Conservation (phyloP, 257 asterid species). For the Forsythia viridissima region DNA sequence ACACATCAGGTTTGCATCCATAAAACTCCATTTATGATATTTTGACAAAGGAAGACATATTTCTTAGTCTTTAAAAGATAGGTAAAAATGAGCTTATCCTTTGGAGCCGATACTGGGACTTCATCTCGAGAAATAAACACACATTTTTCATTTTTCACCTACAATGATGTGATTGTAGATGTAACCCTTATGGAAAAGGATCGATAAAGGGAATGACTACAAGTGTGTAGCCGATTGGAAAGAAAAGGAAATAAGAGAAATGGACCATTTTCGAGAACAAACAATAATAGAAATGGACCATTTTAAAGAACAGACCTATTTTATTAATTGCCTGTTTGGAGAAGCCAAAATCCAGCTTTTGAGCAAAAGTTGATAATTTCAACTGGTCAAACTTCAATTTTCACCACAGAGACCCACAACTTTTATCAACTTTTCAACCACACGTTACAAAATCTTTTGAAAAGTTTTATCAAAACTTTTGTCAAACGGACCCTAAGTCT, state of each 20-base stretch:
- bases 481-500: background rate
- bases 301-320: background rate
- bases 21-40: constrained; percentile 10
- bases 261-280: background rate
- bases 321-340: background rate
- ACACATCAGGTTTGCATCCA: constrained; percentile 42
- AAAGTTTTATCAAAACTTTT: too few relatives aligned
- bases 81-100: background rate
- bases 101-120: background rate
- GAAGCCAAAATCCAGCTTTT: too few relatives aligned
- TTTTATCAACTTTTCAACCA: too few relatives aligned
- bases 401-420: too few relatives aligned
- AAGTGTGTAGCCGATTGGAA: background rate
- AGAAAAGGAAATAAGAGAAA: background rate
- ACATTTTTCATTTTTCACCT: background rate
- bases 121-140: background rate
- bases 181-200: background rate
- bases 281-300: background rate
- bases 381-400: too few relatives aligned
- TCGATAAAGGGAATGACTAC: background rate
- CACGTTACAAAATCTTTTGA: too few relatives aligned
- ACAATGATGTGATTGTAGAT: background rate
- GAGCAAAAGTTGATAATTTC: too few relatives aligned
- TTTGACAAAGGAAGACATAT: background rate
- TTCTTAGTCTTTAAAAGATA: background rate